Evolutionary conservation across 495 filamentous ascomycete species (phyloP).

Genomic region (Penicillium dipodomyicola): DNA sequence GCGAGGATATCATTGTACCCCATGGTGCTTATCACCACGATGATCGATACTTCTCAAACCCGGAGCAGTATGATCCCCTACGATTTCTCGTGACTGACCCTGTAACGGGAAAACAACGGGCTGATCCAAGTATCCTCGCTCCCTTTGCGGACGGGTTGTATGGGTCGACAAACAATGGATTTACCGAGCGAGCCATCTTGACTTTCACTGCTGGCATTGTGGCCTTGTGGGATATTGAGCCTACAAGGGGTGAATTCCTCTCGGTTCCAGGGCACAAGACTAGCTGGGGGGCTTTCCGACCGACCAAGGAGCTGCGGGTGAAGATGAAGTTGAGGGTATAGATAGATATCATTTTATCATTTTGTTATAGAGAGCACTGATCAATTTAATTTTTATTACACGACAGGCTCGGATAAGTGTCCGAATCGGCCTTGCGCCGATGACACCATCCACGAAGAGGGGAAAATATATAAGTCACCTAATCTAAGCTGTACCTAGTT

Average conservation of each 20-base stretch:
- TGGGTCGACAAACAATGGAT: conserved; percentile 47
- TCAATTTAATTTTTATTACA: background rate
- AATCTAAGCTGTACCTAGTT: background rate
- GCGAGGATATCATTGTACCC: conserved; percentile 48
- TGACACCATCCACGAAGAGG: conserved; percentile 28
- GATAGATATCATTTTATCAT: background rate
- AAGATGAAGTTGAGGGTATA: conserved; percentile 34
- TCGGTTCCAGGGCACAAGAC: conserved; percentile 32
- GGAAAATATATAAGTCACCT: conserved; percentile 23
- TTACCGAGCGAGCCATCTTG: conserved; percentile 51
- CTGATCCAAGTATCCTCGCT: conserved; percentile 29
- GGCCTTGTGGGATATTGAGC: conserved; percentile 51
- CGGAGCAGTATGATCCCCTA: conserved; percentile 50
- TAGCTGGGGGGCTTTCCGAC: conserved; percentile 39
- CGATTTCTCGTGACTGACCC: conserved; percentile 48
- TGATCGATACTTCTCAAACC: conserved; percentile 46
- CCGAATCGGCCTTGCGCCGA: conserved; percentile 26
- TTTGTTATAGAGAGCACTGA: background rate
- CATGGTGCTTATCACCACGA: conserved; percentile 52
- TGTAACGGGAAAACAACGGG: conserved; percentile 30
- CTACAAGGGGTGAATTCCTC: conserved; percentile 30
- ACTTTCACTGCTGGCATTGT: conserved; percentile 48
- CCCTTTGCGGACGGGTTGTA: conserved; percentile 48
- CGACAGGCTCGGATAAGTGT: conserved; percentile 22
- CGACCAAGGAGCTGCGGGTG: conserved; percentile 38